Evolutionary conservation across 495 filamentous ascomycete species (phyloP).

Genomic region (Thermothielavioides terrestris): DNA sequence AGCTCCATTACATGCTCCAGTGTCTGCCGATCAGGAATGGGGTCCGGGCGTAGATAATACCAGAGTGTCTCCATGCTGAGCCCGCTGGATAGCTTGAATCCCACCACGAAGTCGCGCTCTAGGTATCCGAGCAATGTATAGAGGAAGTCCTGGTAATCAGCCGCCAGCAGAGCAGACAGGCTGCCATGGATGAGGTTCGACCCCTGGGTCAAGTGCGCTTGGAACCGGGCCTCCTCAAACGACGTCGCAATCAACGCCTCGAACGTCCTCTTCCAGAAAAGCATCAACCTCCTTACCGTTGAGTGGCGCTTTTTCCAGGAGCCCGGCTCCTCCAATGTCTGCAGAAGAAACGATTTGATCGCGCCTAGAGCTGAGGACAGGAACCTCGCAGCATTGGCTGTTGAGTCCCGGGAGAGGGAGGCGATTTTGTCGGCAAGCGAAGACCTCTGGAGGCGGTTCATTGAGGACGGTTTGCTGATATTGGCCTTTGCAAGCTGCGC

Average conservation of each 20-base stretch:
- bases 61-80: constrained; percentile 81
- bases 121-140: constrained; percentile 23
- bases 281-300: constrained; percentile 39
- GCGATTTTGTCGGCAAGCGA: constrained; percentile 48
- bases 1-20: constrained; percentile 52
- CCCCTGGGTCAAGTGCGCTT: constrained; percentile 40
- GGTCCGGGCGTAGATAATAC: constrained; percentile 56
- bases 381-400: constrained; percentile 39
- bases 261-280: constrained; percentile 52
- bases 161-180: constrained; percentile 13
- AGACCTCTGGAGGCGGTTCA: constrained; percentile 65
- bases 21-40: constrained; percentile 30
- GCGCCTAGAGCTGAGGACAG: constrained; percentile 25
- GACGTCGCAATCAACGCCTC: constrained; percentile 28
- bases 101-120: constrained; percentile 36
- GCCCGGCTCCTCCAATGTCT: constrained; percentile 14
- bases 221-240: constrained; percentile 49
- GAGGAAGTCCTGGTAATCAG: constrained; percentile 21
- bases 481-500: constrained; percentile 27
- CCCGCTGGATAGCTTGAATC: constrained; percentile 60
- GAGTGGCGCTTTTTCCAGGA: constrained; percentile 28
- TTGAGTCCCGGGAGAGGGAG: constrained; percentile 57
- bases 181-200: constrained; percentile 23
- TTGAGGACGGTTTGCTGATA: constrained; percentile 47
- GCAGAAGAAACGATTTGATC: constrained; percentile 26